phyloP scores from a whole-genome alignment of 2,329 filamentous ascomycete genomes.

The Sordariomycetes sp. region DNA sequence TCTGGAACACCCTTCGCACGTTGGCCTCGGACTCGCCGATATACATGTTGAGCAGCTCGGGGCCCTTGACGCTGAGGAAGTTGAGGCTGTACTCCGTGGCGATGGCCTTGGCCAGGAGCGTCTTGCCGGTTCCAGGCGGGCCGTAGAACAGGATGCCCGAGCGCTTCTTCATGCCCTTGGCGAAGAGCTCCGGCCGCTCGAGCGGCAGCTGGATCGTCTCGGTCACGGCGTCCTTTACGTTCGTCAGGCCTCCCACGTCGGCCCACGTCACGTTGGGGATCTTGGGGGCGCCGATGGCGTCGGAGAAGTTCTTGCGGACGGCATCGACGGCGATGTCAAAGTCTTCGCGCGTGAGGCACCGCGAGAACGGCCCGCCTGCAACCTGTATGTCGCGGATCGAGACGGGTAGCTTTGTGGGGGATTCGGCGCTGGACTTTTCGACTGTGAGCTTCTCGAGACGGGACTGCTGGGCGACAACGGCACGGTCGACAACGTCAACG shows the following conservation, averaged over 20 bases:
- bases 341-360: slow-evolving; percentile 70
- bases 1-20: slow-evolving; percentile 79
- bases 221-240: slow-evolving; percentile 94
- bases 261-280: slow-evolving; percentile 96
- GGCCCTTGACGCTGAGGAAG: slow-evolving; percentile 89
- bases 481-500: slow-evolving; percentile 87
- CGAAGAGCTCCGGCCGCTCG: slow-evolving; percentile 85
- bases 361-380: slow-evolving; percentile 70
- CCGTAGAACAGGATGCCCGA: slow-evolving; percentile 90
- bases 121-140: slow-evolving; percentile 85
- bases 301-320: slow-evolving; percentile 94
- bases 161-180: slow-evolving; percentile 96
- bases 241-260: slow-evolving; percentile 84
- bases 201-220: slow-evolving; percentile 94
- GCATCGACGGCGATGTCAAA: slow-evolving; percentile 92
- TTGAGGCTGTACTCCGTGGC: slow-evolving; percentile 90
- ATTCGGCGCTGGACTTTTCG: slow-evolving; percentile 21
- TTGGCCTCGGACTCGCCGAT: slow-evolving; percentile 92
- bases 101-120: slow-evolving; percentile 83
- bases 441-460: slow-evolving; percentile 64
- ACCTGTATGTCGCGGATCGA: slow-evolving; percentile 78
- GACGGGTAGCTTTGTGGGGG: slow-evolving; percentile 26
- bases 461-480: slow-evolving; percentile 63
- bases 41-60: slow-evolving; percentile 90
- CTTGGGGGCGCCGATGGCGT: slow-evolving; percentile 93